Evolutionary conservation across 1,284 basidiomycete species (phyloP).

Genomic region (Violaceomyces palustris): DNA sequence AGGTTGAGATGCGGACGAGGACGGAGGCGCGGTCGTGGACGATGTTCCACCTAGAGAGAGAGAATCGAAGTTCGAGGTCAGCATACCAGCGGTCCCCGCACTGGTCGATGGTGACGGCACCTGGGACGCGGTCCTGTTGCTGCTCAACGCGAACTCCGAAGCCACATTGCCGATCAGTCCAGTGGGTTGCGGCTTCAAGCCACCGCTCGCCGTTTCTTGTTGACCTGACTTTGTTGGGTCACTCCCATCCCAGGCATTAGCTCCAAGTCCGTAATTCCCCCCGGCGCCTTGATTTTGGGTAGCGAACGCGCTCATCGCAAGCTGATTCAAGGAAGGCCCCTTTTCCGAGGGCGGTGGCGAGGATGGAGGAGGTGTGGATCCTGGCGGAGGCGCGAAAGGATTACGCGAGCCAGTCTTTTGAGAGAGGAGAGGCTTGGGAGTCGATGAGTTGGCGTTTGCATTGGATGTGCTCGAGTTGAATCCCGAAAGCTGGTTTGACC

Average conservation of each 20-base stretch:
- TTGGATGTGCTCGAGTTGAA: background rate
- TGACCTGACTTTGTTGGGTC: slow-evolving; percentile 2
- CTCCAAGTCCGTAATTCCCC: slow-evolving; percentile 35
- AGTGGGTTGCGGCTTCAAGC: slow-evolving; percentile 44
- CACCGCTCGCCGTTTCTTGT: slow-evolving; percentile 2
- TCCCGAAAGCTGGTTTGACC: too few relatives aligned
- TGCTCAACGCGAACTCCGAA: slow-evolving; percentile 49
- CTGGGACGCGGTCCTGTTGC: background rate
- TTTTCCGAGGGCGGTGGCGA: slow-evolving; percentile 63
- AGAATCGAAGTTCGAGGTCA: slow-evolving; percentile 14
- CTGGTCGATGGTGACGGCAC: slow-evolving; percentile 2
- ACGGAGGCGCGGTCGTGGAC: background rate
- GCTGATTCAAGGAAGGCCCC: slow-evolving; percentile 72
- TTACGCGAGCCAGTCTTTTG: slow-evolving; percentile 92
- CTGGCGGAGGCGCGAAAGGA: slow-evolving; percentile 75
- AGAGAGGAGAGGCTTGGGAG: slow-evolving; percentile 63
- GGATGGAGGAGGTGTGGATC: slow-evolving; percentile 55
- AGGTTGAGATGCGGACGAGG: too few relatives aligned
- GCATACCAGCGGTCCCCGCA: slow-evolving; percentile 1
- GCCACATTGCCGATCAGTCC: slow-evolving; percentile 53
- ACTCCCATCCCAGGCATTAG: slow-evolving; percentile 36
- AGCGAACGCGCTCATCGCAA: slow-evolving; percentile 60
- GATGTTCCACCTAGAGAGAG: slow-evolving; percentile 18
- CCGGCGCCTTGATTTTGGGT: slow-evolving; percentile 13
- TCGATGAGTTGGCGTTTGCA: slow-evolving; percentile 6